A percentile compares a stretch with the other conserved stretches of the same genome.
These are phyloP conservation scores for Rhizophora apiculata DNA, from an alignment of 345 rosid species.

Conservation along the genomic window DNA sequence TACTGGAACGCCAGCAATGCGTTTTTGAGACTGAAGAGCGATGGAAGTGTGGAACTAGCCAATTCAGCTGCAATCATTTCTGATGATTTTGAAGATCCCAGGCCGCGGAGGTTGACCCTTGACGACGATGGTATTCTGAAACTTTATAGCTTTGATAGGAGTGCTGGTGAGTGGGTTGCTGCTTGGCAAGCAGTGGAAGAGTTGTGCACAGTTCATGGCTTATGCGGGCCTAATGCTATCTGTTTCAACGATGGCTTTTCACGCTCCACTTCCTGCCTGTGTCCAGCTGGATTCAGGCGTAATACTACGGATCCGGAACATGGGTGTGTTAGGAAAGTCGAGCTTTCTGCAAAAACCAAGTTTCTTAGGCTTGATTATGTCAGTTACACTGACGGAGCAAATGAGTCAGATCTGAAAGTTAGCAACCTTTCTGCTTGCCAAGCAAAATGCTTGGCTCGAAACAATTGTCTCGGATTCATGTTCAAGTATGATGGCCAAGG, in stretches of 20 bases:
- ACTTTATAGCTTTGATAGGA: conserved; percentile 33
- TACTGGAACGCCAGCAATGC: conserved; percentile 27
- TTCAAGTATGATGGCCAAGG: conserved; percentile 55
- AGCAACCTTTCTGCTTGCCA: conserved; percentile 34
- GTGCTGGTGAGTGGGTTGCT: conserved; percentile 17
- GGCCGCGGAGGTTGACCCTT: conserved; percentile 38
- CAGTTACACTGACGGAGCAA: conserved; percentile 44
- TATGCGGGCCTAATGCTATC: conserved; percentile 53
- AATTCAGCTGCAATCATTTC: conserved; percentile 14
- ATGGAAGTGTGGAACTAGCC: conserved; percentile 27
- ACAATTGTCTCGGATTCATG: conserved; percentile 45
- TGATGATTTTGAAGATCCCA: conserved; percentile 32
- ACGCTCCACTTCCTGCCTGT: conserved; percentile 31
- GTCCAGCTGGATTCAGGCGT: conserved; percentile 51
- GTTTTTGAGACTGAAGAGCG: conserved; percentile 12
- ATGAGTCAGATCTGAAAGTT: conserved; percentile 21
- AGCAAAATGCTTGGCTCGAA: conserved; percentile 28
- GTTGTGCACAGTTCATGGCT: conserved; percentile 41
- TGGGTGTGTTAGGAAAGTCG: conserved; percentile 38
- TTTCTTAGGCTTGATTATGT: conserved; percentile 63
- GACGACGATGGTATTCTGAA: conserved; percentile 52
- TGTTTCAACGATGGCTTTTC: conserved; percentile 40
- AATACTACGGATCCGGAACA: not conserved
- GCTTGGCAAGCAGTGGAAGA: conserved; percentile 59
- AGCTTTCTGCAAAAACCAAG: conserved; percentile 23